A percentile compares a stretch with the other conserved stretches of the same genome.
Conservation (phyloP, 257 asterid genomes). For the Jaltomata sinuosa region DNA sequence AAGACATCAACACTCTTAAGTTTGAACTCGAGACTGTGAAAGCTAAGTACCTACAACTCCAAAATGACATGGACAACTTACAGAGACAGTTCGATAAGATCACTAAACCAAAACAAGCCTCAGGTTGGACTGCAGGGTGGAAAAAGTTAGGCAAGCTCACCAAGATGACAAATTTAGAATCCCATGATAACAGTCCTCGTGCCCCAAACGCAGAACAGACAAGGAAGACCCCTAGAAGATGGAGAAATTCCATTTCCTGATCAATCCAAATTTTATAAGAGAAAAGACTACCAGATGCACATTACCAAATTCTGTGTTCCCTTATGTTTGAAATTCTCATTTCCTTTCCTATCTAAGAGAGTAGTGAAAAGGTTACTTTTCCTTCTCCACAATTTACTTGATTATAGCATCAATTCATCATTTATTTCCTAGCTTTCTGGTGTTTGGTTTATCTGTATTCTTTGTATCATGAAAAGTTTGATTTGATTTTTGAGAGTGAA, state of each 20-base stretch:
- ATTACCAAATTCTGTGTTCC: not conserved
- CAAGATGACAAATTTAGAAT: slow-evolving; percentile 34
- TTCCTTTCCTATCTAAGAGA: not conserved
- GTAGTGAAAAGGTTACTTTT: not conserved
- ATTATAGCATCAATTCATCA: not conserved
- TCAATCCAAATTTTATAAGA: slow-evolving; percentile 4
- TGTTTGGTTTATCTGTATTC: not conserved
- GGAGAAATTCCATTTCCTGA: slow-evolving; percentile 89
- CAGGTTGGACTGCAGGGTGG: slow-evolving; percentile 80
- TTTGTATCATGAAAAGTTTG: not conserved
- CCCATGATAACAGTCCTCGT: slow-evolving; percentile 26
- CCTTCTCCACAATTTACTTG: not conserved
- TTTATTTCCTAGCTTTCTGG: not conserved
- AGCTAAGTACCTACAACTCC: slow-evolving; percentile 71
- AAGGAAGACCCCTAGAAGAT: slow-evolving; percentile 57
- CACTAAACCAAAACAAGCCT: slow-evolving; percentile 47
- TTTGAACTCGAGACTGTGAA: slow-evolving; percentile 74
- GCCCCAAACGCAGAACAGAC: slow-evolving; percentile 26
- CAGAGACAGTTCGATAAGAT: slow-evolving; percentile 74
- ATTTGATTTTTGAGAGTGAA: not conserved
- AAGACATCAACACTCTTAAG: slow-evolving; percentile 81
- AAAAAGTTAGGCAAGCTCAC: slow-evolving; percentile 65
- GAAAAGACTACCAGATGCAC: not conserved
- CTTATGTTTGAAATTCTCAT: not conserved
- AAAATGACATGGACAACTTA: slow-evolving; percentile 55